Evolutionary conservation across 306 rosid genomes (phyloP).

Genomic region (Canavalia ensiformis): DNA sequence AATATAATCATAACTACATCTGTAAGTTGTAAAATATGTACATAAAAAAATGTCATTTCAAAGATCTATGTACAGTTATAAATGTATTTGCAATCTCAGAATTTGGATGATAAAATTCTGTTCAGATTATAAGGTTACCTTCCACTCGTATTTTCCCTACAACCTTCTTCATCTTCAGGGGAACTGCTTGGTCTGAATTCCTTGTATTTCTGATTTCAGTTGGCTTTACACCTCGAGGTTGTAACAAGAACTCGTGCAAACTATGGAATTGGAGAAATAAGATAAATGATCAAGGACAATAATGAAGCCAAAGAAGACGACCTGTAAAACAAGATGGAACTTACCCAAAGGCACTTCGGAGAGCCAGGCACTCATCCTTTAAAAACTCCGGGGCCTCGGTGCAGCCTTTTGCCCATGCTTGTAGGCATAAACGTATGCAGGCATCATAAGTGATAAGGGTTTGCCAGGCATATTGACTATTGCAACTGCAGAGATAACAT

Average conservation of each 20-base stretch:
- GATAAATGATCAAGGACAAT: conserved; percentile 33
- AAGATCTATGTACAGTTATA: not conserved
- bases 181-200: conserved; percentile 69
- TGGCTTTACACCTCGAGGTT: conserved; percentile 73
- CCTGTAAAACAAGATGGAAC: conserved; percentile 40
- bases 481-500: conserved; percentile 58
- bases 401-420: conserved; percentile 94
- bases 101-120: conserved; percentile 5
- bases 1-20: conserved; percentile 11
- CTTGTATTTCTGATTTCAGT: conserved; percentile 60
- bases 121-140: conserved; percentile 60
- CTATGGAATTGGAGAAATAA: conserved; percentile 51
- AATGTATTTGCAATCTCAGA: not conserved
- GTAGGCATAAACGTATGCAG: conserved; percentile 90
- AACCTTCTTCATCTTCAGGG: conserved; percentile 71
- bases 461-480: conserved; percentile 94
- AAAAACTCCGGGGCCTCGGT: conserved; percentile 91
- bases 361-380: conserved; percentile 78
- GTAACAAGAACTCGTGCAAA: conserved; percentile 82
- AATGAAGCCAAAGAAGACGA: conserved; percentile 16
- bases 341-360: conserved; percentile 95
- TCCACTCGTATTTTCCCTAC: conserved; percentile 94
- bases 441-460: conserved; percentile 94
- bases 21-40: not conserved
- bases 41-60: not conserved